Conservation (phyloP, 306 rosid genomes). For the Benincasa hispida region DNA sequence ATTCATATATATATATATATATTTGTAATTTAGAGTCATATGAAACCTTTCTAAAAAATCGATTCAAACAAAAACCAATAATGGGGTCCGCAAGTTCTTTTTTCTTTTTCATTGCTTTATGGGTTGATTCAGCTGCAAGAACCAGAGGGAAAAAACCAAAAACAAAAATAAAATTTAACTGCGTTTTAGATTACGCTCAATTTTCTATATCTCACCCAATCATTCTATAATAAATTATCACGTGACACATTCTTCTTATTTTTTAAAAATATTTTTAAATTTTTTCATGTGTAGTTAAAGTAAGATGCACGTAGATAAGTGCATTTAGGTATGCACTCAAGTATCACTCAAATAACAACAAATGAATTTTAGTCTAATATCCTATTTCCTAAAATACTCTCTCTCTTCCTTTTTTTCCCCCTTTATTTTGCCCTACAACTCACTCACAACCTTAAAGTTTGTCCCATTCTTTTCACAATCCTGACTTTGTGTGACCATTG, state of each 20-base stretch:
- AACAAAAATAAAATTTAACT: no score
- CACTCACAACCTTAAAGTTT: not conserved
- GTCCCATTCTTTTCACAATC: not conserved
- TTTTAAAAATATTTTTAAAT: no score
- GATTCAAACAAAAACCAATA: not conserved
- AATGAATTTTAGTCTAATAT: not conserved
- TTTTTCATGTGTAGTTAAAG: no score
- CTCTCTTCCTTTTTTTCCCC: not conserved
- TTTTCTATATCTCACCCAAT: no score
- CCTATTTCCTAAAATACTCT: not conserved
- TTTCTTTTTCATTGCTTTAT: not conserved
- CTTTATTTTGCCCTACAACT: not conserved
- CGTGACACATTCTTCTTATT: no score
- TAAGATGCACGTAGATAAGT: no score
- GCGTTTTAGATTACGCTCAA: no score
- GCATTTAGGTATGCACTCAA: no score
- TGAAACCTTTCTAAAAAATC: not conserved
- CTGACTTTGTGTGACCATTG: not conserved
- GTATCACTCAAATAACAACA: not conserved
- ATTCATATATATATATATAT: no score
- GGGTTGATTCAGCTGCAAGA: not conserved
- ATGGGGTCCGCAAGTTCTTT: not conserved
- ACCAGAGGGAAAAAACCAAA: no score
- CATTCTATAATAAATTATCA: no score
- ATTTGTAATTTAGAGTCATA: not conserved